Conservation (phyloP, 2,329 filamentous ascomycete species). For the Penicillium verrucosum region DNA sequence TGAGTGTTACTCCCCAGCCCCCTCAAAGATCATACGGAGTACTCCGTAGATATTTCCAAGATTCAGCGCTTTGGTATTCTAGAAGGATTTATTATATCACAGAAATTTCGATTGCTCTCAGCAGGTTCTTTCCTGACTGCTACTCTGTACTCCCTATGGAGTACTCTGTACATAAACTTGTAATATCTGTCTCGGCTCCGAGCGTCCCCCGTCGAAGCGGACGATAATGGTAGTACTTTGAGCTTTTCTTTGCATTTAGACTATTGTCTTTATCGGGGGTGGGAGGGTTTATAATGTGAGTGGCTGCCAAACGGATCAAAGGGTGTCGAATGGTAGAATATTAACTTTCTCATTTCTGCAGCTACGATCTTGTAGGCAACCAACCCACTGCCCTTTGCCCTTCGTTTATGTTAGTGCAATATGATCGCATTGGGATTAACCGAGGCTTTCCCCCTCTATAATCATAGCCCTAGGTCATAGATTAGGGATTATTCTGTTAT, state of each 20-base stretch:
- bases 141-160: not conserved
- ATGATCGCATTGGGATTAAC: not conserved
- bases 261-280: not conserved
- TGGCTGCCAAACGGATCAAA: not conserved
- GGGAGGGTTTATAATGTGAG: not conserved
- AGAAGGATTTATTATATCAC: not conserved
- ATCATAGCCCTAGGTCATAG: not conserved
- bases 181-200: not conserved
- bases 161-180: not conserved
- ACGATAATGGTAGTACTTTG: not conserved
- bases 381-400: not conserved
- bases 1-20: not conserved
- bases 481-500: not conserved
- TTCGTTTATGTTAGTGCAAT: not conserved
- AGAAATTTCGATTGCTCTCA: not conserved
- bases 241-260: not conserved
- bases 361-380: not conserved
- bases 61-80: not conserved
- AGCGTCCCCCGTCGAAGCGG: not conserved
- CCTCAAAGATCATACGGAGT: not conserved
- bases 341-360: not conserved
- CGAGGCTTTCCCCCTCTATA: not conserved
- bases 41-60: not conserved
- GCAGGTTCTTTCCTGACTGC: not conserved
- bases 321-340: not conserved